Conservation (phyloP, 169 alveolate genomes). For the Plasmodium relictum region DNA sequence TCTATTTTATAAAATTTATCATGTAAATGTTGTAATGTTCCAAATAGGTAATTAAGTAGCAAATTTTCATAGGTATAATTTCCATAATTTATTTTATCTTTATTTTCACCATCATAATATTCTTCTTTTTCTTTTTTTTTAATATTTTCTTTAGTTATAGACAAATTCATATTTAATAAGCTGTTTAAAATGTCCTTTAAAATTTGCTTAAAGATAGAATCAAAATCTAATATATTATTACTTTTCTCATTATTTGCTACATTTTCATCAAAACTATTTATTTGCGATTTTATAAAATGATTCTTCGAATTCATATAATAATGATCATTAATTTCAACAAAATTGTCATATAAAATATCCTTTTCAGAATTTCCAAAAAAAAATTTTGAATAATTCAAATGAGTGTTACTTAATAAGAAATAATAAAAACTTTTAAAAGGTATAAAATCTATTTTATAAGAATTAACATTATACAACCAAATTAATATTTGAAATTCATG, state of each 20-base stretch:
- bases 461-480: constrained; percentile 71
- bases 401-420: constrained; percentile 56
- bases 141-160: constrained; percentile 70
- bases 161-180: constrained; percentile 52
- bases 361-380: constrained; percentile 54
- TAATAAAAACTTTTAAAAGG: constrained; percentile 73
- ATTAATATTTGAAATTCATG: constrained; percentile 77
- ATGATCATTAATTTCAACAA: constrained; percentile 74
- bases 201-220: constrained; percentile 56
- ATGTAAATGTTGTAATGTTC: constrained; percentile 76
- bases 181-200: constrained; percentile 68
- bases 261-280: constrained; percentile 13
- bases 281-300: constrained; percentile 52
- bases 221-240: constrained; percentile 45
- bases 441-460: constrained; percentile 46
- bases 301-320: constrained; percentile 66
- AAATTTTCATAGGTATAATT: constrained; percentile 37
- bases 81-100: not conserved
- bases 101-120: constrained; percentile 23
- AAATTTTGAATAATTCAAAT: constrained; percentile 68
- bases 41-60: constrained; percentile 52
- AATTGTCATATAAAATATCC: constrained; percentile 14
- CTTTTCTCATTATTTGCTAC: not conserved
- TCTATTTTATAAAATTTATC: constrained; percentile 74
- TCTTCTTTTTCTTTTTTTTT: constrained; percentile 42